Percentiles rank a stretch among this genome's conserved stretches.
These are phyloP conservation scores for Suillus tomentosus DNA, from an alignment of 768 basidiomycete species.

Conservation along the genomic window DNA sequence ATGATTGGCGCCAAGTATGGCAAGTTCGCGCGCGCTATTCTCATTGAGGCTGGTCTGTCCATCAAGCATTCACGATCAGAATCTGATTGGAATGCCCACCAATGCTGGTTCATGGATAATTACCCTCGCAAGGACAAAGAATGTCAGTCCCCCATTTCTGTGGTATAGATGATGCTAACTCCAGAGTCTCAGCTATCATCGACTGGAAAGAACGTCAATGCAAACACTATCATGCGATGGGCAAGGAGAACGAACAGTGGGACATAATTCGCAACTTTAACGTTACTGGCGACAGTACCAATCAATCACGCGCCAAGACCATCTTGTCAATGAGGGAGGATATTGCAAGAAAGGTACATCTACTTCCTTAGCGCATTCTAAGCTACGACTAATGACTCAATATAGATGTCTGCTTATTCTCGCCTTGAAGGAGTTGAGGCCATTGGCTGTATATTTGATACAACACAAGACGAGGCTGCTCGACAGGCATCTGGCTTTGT, in stretches of 20 bases:
- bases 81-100: slow-evolving; percentile 1
- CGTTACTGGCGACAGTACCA: no score
- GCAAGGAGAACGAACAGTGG: no score
- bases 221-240: background rate
- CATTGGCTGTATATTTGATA: no score
- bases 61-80: background rate
- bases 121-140: background rate
- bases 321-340: slow-evolving; percentile 1
- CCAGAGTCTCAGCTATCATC: background rate
- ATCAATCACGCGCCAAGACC: no score
- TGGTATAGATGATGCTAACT: background rate
- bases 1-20: background rate
- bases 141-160: background rate
- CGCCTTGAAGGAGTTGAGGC: no score
- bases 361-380: no score
- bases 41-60: slow-evolving; percentile 3
- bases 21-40: background rate
- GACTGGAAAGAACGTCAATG: background rate
- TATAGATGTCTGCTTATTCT: no score
- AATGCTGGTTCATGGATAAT: background rate
- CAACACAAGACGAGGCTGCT: no score
- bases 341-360: background rate
- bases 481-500: no score
- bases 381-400: no score
- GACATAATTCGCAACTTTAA: no score